Conservation (phyloP, 768 basidiomycete genomes). For the Lentinula raphanica region DNA sequence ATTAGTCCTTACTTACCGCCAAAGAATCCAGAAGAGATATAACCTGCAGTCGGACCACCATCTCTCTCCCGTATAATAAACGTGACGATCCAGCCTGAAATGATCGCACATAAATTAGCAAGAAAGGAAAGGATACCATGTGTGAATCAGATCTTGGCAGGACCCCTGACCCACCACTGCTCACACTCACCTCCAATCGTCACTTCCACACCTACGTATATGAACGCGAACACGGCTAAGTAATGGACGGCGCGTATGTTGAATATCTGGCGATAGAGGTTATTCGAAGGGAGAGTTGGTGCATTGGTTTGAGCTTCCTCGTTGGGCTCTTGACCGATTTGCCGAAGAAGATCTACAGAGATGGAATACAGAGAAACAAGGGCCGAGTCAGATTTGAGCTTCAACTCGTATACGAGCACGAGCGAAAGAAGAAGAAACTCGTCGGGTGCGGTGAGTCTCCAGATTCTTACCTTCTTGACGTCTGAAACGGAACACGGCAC, state of each 20-base stretch:
- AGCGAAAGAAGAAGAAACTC: no score
- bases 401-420: no score
- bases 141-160: not conserved
- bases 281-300: constrained; percentile 19
- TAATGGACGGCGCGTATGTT: constrained; percentile 29
- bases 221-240: constrained; percentile 32
- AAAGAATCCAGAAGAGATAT: constrained; percentile 31
- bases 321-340: constrained; percentile 20
- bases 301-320: constrained; percentile 22
- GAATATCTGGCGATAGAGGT: constrained; percentile 30
- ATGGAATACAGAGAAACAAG: no score
- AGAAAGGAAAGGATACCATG: not conserved
- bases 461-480: constrained; percentile 42
- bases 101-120: not conserved
- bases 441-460: no score
- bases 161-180: no score
- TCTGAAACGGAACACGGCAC: constrained; percentile 43
- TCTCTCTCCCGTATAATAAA: constrained; percentile 33
- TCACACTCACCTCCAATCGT: constrained; percentile 32
- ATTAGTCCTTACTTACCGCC: not conserved
- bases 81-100: constrained; percentile 40
- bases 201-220: constrained; percentile 40
- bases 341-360: constrained; percentile 24
- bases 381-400: no score
- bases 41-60: constrained; percentile 33